Conservation (phyloP, 352 stramenopile genomes). For the Phytophthora rubi region DNA sequence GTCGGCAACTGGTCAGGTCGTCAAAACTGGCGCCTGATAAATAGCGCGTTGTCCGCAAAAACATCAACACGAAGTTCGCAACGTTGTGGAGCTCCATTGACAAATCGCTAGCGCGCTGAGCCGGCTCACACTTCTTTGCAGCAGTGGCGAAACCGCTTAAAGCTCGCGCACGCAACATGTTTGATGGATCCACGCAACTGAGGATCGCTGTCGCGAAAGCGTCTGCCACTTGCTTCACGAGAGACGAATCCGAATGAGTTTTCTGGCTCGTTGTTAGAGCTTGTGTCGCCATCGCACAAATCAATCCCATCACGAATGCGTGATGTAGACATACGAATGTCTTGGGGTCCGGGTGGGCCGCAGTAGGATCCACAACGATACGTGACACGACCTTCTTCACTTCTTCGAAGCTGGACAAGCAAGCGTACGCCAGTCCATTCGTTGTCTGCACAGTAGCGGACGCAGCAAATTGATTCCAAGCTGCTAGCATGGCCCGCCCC, state of each 20-base stretch:
- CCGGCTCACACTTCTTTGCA: conserved; percentile 53
- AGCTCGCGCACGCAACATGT: conserved; percentile 56
- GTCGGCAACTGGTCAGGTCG: conserved; percentile 63
- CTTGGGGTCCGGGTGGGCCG: conserved; percentile 47
- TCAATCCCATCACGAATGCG: conserved; percentile 75
- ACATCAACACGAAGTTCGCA: conserved; percentile 81
- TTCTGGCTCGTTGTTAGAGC: conserved; percentile 72
- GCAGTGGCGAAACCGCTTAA: conserved; percentile 64
- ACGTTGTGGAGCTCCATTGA: conserved; percentile 74
- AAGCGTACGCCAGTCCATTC: conserved; percentile 66
- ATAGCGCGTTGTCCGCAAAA: conserved; percentile 69
- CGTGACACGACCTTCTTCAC: conserved; percentile 78
- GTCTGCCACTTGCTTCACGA: conserved; percentile 77
- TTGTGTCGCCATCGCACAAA: conserved; percentile 81
- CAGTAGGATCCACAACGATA: conserved; percentile 60
- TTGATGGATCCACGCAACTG: conserved; percentile 75
- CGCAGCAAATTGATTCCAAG: conserved; percentile 78
- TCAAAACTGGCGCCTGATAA: conserved; percentile 64
- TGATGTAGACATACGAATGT: conserved; percentile 87
- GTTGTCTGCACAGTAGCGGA: conserved; percentile 56
- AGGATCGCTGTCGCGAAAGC: conserved; percentile 79
- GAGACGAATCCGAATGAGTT: conserved; percentile 57
- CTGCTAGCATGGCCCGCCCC: conserved; percentile 70
- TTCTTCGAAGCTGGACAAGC: conserved; percentile 79
- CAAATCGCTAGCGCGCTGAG: conserved; percentile 56